Evolutionary conservation across 2,329 filamentous ascomycete species (phyloP).

Genomic region (Aspergillus ruber): DNA sequence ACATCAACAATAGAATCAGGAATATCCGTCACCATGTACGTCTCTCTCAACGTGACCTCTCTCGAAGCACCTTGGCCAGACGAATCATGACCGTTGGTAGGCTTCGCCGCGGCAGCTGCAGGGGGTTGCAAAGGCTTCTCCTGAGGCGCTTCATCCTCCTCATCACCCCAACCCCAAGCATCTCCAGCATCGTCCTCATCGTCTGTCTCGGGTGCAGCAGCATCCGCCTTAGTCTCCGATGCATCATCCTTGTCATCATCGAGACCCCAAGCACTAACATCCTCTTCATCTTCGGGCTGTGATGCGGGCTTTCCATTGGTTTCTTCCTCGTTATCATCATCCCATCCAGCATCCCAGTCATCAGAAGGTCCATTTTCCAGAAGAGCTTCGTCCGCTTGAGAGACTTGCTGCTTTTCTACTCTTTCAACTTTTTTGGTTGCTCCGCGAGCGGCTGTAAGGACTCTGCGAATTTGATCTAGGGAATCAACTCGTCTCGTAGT

Average conservation of each 20-base stretch:
- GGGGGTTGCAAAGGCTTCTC: slow-evolving; percentile 17
- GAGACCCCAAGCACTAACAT: slow-evolving; percentile 47
- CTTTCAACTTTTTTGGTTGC: slow-evolving; percentile 67
- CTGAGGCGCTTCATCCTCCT: slow-evolving; percentile 39
- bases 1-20: slow-evolving; percentile 63
- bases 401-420: slow-evolving; percentile 75
- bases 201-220: slow-evolving; percentile 3
- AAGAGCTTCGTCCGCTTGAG: slow-evolving; percentile 61
- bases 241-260: slow-evolving; percentile 33
- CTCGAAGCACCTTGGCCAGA: slow-evolving; percentile 29
- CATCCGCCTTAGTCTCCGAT: slow-evolving; percentile 11
- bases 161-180: slow-evolving; percentile 83
- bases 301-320: slow-evolving; percentile 11
- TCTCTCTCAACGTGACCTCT: slow-evolving; percentile 75
- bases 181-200: slow-evolving; percentile 46
- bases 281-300: slow-evolving; percentile 32
- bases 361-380: slow-evolving; percentile 46
- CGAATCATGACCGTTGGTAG: slow-evolving; percentile 16
- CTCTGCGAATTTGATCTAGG: slow-evolving; percentile 65
- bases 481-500: slow-evolving; percentile 73
- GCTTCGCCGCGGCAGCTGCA: slow-evolving; percentile 11
- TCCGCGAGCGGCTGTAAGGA: slow-evolving; percentile 62
- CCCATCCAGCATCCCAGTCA: slow-evolving; percentile 79
- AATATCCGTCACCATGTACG: slow-evolving; percentile 81
- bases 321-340: slow-evolving; percentile 55